Base-by-base conservation (phyloP, 192 early-diverging fungal genomes). In the Rhizophagus clarus region DNA sequence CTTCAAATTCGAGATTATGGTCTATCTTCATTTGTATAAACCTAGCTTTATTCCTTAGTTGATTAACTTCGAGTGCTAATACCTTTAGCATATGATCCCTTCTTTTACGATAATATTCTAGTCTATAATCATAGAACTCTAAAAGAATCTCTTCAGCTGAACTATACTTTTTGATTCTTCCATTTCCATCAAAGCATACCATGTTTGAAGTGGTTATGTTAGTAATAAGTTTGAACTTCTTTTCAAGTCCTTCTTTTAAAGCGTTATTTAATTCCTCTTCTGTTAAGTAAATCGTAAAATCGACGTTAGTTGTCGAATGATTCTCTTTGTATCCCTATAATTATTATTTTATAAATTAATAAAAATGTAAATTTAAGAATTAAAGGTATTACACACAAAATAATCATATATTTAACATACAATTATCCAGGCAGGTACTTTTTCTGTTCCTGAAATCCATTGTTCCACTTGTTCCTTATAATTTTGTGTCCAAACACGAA, bases 11-110 rank as follows among this genome's bases (percentile, higher is more conserved):
- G 9, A 99, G 88, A 68, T 92, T 91, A 49, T 92, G 92, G 22
- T 93, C 82, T 74, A 98, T 95, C 71, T 98, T 96, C 87, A 97
- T 95, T 61, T 90, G 82, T 47, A 98, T 93, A 75, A 99, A 99
- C 12, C 93, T 89, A 15, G 92, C 92, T n/a, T n/a, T n/a, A n/a
- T n/a, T n/a, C n/a, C n/a, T n/a, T 77, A 95, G 82, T 8, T 89
- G 87, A 60, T 86, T 87, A 82, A 89, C 89, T 34, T 96, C 92
- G 71, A 89, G 89, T 15, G 89, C 85, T 10, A 95, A 85, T 64
- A 90, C 82, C 15, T 89, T 85, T 26, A 93, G 88, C 80, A 97
- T 71, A 29, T 88, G 71, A 76, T 15, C 96, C 90, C 98, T 99
- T 83, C 98, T 88, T 83, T 94, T 93, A 66, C 91, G 85, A 84